Evolutionary conservation across 2,329 filamentous ascomycete species (phyloP).

Genomic region (Huntiella omanensis): DNA sequence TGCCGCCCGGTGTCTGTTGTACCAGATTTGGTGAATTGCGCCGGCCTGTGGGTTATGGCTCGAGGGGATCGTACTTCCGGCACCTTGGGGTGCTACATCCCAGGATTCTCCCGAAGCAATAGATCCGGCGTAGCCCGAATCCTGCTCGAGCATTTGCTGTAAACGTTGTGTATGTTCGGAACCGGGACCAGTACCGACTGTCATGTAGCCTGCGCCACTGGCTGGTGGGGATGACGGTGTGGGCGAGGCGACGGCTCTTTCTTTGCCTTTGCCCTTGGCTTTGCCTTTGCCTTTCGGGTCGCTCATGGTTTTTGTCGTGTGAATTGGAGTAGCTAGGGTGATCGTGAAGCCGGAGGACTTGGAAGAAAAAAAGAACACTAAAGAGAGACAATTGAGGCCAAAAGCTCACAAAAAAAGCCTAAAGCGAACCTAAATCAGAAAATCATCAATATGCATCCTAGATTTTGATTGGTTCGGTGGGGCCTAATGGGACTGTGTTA

Average conservation of each 20-base stretch:
- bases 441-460: too few species aligned
- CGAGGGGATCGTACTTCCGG: constrained; percentile 16
- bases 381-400: too few species aligned
- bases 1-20: constrained; percentile 77
- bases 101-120: constrained; percentile 40
- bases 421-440: too few species aligned
- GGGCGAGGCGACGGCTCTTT: constrained; percentile 17
- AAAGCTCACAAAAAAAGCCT: too few species aligned
- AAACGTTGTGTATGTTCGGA: constrained; percentile 67
- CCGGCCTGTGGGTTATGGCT: constrained; percentile 40
- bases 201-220: constrained; percentile 48
- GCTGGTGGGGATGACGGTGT: constrained; percentile 14
- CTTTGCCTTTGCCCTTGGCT: constrained; percentile 38
- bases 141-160: constrained; percentile 62
- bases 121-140: constrained; percentile 85
- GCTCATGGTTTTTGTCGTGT: constrained; percentile 2
- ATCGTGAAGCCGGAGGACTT: too few species aligned
- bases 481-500: too few species aligned
- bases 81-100: constrained; percentile 17
- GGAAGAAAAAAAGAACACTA: too few species aligned
- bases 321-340: too few species aligned
- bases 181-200: constrained; percentile 56
- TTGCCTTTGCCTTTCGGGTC: constrained; percentile 20
- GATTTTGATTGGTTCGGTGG: too few species aligned
- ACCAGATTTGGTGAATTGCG: constrained; percentile 82